Conservation (phyloP, 305 asterid genomes). For the Nicotiana rustica region DNA sequence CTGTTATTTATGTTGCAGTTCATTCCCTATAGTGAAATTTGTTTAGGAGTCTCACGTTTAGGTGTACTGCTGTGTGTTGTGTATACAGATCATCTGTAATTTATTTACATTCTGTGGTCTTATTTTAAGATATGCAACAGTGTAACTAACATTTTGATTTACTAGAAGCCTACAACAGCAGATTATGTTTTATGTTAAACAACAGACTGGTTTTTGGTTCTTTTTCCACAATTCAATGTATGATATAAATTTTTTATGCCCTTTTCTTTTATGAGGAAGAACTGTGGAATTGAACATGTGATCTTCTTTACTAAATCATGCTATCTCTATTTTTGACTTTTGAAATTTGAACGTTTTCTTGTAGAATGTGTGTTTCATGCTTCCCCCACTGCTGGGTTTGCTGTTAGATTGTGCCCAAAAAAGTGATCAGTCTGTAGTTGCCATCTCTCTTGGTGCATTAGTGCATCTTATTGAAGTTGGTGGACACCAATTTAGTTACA, state of each 20-base stretch:
- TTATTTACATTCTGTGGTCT: not conserved
- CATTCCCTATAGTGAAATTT: not conserved
- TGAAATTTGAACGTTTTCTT: conserved; percentile 36
- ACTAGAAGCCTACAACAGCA: conserved; percentile 12
- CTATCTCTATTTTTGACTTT: conserved; percentile 19
- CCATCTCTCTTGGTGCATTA: conserved; percentile 94
- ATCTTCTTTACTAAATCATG: not conserved
- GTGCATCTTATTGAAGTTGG: conserved; percentile 99
- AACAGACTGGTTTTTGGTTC: not conserved
- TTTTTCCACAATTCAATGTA: not conserved
- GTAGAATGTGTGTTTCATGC: conserved; percentile 98
- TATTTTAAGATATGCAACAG: conserved; percentile 7
- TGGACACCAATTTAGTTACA: conserved; percentile 95
- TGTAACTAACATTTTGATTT: conserved; percentile 8
- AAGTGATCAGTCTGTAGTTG: conserved; percentile 91
- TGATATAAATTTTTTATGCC: not conserved
- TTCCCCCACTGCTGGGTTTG: conserved; percentile 90
- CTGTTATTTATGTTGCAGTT: not conserved
- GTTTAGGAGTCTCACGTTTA: conserved; percentile 4
- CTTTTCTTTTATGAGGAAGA: not conserved
- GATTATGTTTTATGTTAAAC: not conserved
- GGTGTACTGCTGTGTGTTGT: not conserved
- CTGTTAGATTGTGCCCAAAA: conserved; percentile 98
- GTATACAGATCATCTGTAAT: not conserved
- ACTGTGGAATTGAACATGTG: conserved; percentile 9